Percentiles rank a stretch among this genome's conserved stretches.
phyloP scores from a whole-genome alignment of 495 filamentous ascomycete species.

The Tricharina praecox region DNA sequence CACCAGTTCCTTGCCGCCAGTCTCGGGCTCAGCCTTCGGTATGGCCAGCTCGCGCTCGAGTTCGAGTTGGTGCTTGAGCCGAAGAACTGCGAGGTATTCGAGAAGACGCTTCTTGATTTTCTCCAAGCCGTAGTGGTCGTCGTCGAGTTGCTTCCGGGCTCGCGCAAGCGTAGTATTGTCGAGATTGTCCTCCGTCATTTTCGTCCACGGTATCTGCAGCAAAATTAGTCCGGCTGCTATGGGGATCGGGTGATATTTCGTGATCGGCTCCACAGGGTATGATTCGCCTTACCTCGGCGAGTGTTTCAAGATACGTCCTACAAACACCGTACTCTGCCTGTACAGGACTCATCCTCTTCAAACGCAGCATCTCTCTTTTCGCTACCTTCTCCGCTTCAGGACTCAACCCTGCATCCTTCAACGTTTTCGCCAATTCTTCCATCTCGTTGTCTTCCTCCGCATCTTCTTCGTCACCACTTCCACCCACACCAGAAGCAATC shows the following conservation, averaged over 20 bases:
- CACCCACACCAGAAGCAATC: conserved; percentile 35
- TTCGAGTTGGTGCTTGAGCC: conserved; percentile 82
- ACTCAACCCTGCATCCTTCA: conserved; percentile 62
- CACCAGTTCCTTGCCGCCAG: conserved; percentile 30
- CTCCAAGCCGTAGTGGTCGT: conserved; percentile 92
- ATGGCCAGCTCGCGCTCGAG: conserved; percentile 56
- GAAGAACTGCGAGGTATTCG: conserved; percentile 89
- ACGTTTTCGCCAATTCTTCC: conserved; percentile 76
- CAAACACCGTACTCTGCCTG: conserved; percentile 92
- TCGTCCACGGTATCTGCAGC: conserved; percentile 63
- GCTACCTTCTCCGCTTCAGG: conserved; percentile 56
- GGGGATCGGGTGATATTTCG: not conserved
- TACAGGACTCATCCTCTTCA: conserved; percentile 86
- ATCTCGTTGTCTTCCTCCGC: conserved; percentile 67
- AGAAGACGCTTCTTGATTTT: conserved; percentile 93
- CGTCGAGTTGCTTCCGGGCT: conserved; percentile 80
- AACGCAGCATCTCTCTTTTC: conserved; percentile 68
- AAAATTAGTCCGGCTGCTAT: not conserved
- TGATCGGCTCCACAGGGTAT: conserved; percentile 4
- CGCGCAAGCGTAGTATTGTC: conserved; percentile 59
- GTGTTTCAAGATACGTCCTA: conserved; percentile 85
- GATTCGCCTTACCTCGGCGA: conserved; percentile 43
- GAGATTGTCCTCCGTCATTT: conserved; percentile 70
- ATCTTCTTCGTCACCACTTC: conserved; percentile 44
- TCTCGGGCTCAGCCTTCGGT: conserved; percentile 15